Base-by-base conservation (phyloP, 805 yeast genomes). In the Sugiyamaella lignohabitans region DNA sequence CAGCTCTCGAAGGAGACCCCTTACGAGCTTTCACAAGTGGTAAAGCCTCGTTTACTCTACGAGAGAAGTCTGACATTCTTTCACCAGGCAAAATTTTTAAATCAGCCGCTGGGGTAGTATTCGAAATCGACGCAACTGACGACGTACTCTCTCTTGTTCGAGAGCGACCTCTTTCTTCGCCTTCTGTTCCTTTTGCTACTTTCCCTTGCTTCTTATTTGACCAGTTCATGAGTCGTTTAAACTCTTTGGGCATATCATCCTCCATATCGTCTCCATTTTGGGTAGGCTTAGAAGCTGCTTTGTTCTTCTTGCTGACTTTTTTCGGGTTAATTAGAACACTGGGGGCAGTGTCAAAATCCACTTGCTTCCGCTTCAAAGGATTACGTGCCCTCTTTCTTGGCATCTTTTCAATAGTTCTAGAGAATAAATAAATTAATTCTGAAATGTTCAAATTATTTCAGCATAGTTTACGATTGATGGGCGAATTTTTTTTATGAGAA, bases 1-100 rank as follows among this genome's bases (percentile, higher is more conserved):
- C 60, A 16, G 59, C 61, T 5, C 55, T 52, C 3, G 64, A 53
- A 5, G 64, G 59, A 3, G 59, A 58, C 3, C 61, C 62, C 6
- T 65, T 61, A 21, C 61, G 55, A n/a, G 69, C 65, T 38, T 54
- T 56, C 4, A 64, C 63, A 27, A 69, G 49, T 1, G 73, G 73
- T 32, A 70, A 49, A 1, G 72, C 72, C 30, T 59, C 65, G 47
- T 70, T 61, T 4, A 70, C 73, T 34, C 73, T 57, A 17, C 70
- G 54, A 16, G 54, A 52, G 45, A 70, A 70, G 20, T 69, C 73
- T 5, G 62, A 41, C 57, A 69, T 55, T 5, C 61, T 51, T 53
- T 69, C 73, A 5, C 71, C 72, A 2, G 59, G 60, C 42, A 53
- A 44, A 30, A 59, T 62, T 29, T 54, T 54, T 34, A 64, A 49